Evolutionary conservation across 352 stramenopile genomes (phyloP).

Genomic region (Pythium scleroteichum): DNA sequence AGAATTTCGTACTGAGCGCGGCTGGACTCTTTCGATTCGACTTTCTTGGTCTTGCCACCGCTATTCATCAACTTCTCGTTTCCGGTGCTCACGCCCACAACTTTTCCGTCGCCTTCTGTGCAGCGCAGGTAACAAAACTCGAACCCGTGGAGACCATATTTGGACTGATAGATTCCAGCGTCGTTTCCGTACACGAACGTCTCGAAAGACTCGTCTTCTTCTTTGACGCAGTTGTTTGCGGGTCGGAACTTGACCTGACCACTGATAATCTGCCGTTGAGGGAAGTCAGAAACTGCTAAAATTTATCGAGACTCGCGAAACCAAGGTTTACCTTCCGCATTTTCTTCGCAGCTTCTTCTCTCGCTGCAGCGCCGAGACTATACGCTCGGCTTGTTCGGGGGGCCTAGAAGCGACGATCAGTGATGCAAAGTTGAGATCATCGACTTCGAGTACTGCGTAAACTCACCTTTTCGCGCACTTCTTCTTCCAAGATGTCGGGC

Average conservation of each 20-base stretch:
- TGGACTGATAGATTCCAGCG: constrained; percentile 60
- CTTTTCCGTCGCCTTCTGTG: constrained; percentile 31
- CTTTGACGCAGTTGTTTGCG: constrained; percentile 36
- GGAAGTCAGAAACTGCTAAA: too few species aligned
- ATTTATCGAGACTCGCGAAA: too few species aligned
- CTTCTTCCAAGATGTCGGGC: constrained; percentile 49
- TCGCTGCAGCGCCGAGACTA: constrained; percentile 18
- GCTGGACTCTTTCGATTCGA: constrained; percentile 1
- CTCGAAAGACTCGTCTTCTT: constrained; percentile 32
- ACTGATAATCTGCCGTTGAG: constrained; percentile 38
- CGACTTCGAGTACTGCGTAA: too few species aligned
- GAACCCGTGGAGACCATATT: constrained; percentile 60
- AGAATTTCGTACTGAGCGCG: constrained; percentile 46
- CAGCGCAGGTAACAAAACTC: constrained; percentile 62
- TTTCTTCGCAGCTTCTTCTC: constrained; percentile 45
- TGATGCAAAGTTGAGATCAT: too few species aligned
- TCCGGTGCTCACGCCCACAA: constrained; percentile 25
- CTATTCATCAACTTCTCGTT: constrained; percentile 26
- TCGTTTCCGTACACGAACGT: constrained; percentile 54
- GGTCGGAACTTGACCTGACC: constrained; percentile 58
- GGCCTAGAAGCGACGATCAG: constrained; percentile 19
- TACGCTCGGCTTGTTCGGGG: constrained; percentile 29
- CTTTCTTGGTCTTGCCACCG: constrained; percentile 24
- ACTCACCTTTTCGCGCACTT: constrained; percentile 37
- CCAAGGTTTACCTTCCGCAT: constrained; percentile 34